phyloP scores from a whole-genome alignment of 2,329 filamentous ascomycete genomes.

The Knufia petricola region DNA sequence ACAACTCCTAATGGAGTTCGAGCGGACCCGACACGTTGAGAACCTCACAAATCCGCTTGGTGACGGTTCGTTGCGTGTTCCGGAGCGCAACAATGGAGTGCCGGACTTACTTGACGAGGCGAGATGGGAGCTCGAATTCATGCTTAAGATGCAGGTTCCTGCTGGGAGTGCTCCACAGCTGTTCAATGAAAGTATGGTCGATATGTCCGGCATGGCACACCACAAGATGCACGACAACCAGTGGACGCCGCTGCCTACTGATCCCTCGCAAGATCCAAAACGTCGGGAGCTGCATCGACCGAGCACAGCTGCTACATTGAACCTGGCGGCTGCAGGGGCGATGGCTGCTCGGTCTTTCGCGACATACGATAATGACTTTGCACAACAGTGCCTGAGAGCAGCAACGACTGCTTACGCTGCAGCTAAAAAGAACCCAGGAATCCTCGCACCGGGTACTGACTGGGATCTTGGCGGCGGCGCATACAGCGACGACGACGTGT shows the following conservation, averaged over 20 bases:
- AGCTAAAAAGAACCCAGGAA: slow-evolving; percentile 1
- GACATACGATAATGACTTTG: not conserved
- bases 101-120: slow-evolving; percentile 7
- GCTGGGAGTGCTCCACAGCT: slow-evolving; percentile 1
- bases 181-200: slow-evolving; percentile 3
- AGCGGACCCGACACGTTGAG: slow-evolving; percentile 2
- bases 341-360: slow-evolving; percentile 6
- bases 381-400: slow-evolving; percentile 1
- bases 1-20: slow-evolving; percentile 7
- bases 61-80: slow-evolving; percentile 4
- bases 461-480: slow-evolving; percentile 9
- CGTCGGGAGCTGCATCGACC: slow-evolving; percentile 7
- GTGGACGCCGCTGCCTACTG: slow-evolving; percentile 5
- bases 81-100: slow-evolving; percentile 6
- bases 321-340: slow-evolving; percentile 1
- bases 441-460: slow-evolving; percentile 6
- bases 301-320: slow-evolving; percentile 4
- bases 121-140: slow-evolving; percentile 6
- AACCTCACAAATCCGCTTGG: slow-evolving; percentile 1
- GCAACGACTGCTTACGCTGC: slow-evolving; percentile 6
- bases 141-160: slow-evolving; percentile 8
- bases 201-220: slow-evolving; percentile 7
- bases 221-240: slow-evolving; percentile 9
- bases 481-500: slow-evolving; percentile 6
- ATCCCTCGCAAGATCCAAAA: slow-evolving; percentile 7